Conservation (phyloP, 2,329 filamentous ascomycete species). For the Tolypocladium guangdongense region DNA sequence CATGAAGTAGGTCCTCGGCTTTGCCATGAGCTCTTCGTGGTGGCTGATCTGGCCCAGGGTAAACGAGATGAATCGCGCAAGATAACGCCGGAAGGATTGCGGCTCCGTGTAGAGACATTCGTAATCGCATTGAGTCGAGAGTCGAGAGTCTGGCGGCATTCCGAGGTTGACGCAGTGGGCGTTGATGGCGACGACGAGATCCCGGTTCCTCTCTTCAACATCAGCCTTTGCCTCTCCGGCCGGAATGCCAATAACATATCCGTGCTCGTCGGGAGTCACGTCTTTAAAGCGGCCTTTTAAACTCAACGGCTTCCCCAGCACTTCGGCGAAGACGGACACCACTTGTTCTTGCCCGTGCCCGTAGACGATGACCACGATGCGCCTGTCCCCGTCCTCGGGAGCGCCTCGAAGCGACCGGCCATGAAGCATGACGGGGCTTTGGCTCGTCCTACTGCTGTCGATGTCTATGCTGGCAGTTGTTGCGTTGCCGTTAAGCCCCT, state of each 20-base stretch:
- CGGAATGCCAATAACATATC: conserved; percentile 57
- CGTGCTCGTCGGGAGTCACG: conserved; percentile 42
- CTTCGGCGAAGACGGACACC: conserved; percentile 64
- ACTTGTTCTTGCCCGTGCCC: conserved; percentile 63
- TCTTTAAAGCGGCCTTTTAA: conserved; percentile 44
- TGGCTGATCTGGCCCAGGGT: conserved; percentile 69
- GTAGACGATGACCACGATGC: conserved; percentile 57
- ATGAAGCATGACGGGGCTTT: conserved; percentile 21
- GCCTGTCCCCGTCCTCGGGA: conserved; percentile 41
- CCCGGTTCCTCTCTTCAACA: conserved; percentile 45
- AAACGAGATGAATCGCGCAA: conserved; percentile 70
- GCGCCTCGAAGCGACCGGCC: conserved; percentile 33
- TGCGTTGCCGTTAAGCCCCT: conserved; percentile 12
- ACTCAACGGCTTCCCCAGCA: conserved; percentile 62
- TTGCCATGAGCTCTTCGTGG: conserved; percentile 66
- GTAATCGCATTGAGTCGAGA: conserved; percentile 66
- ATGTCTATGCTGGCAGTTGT: conserved; percentile 17
- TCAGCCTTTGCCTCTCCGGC: conserved; percentile 45
- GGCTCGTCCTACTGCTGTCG: conserved; percentile 23
- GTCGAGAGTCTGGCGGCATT: conserved; percentile 53
- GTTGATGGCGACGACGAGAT: conserved; percentile 58
- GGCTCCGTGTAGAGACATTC: conserved; percentile 73
- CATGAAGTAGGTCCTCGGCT: conserved; percentile 71
- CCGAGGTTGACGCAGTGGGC: conserved; percentile 64
- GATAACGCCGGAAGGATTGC: conserved; percentile 62